phyloP scores from a whole-genome alignment of 306 rosid genomes.

The Acacia melanoxylon region DNA sequence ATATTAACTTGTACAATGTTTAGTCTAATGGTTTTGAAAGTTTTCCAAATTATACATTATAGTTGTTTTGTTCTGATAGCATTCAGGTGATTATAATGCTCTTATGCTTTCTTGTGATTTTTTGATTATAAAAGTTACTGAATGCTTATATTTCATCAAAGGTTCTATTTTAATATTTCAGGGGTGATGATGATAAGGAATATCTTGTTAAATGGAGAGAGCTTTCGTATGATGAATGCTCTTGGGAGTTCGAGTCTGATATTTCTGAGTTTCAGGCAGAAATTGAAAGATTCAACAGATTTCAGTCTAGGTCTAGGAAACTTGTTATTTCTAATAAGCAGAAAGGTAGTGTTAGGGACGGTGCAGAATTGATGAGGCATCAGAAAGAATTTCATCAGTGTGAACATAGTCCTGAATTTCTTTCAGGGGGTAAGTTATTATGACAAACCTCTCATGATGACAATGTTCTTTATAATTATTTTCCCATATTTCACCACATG shows the following conservation, averaged over 20 bases:
- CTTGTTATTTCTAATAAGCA: conserved; percentile 43
- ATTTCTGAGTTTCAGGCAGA: conserved; percentile 69
- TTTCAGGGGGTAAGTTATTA: conserved; percentile 55
- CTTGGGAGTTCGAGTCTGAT: conserved; percentile 69
- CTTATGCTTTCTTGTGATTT: not conserved
- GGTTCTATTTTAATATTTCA: conserved; percentile 37
- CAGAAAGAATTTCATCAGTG: conserved; percentile 72
- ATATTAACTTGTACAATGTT: not conserved
- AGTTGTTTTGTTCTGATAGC: not conserved
- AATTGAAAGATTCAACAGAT: conserved; percentile 59
- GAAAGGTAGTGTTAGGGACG: conserved; percentile 43
- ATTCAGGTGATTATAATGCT: not conserved
- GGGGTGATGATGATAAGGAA: conserved; percentile 61
- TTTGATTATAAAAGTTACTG: not conserved
- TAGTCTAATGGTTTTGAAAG: not conserved
- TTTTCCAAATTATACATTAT: not conserved
- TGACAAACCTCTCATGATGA: not conserved
- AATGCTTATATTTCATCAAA: conserved; percentile 18
- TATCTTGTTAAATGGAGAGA: conserved; percentile 73
- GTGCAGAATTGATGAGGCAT: conserved; percentile 43
- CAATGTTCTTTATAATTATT: conserved; percentile 2
- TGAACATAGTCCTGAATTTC: conserved; percentile 64
- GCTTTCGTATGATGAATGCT: conserved; percentile 69
- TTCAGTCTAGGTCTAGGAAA: conserved; percentile 55
- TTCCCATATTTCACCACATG: not conserved